Evolutionary conservation across 345 rosid species (phyloP).

Genomic region (Boechera divaricarpa): DNA sequence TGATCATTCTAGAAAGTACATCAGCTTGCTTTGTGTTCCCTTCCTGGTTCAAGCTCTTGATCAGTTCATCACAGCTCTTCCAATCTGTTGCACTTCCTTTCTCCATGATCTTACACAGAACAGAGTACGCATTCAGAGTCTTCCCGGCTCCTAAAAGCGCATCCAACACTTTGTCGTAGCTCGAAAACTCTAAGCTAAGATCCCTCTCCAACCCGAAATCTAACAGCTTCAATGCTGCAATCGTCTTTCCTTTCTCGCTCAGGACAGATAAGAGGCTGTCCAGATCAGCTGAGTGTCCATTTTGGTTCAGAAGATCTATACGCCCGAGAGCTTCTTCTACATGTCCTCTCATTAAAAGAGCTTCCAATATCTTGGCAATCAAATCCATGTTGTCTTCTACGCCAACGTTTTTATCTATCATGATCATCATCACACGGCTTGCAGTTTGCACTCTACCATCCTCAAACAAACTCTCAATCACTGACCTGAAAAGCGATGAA

Average conservation of each 20-base stretch:
- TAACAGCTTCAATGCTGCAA: conserved; percentile 79
- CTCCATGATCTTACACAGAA: conserved; percentile 78
- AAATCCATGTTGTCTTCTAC: conserved; percentile 78
- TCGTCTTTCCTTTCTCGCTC: conserved; percentile 83
- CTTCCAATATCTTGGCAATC: conserved; percentile 77
- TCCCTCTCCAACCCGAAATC: conserved; percentile 80
- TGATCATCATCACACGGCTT: conserved; percentile 84
- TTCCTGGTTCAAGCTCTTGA: conserved; percentile 75
- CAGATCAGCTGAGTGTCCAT: conserved; percentile 57
- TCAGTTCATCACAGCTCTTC: conserved; percentile 74
- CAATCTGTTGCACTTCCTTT: conserved; percentile 71
- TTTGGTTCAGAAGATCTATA: conserved; percentile 69
- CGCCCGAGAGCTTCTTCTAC: conserved; percentile 92
- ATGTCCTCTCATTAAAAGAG: conserved; percentile 87
- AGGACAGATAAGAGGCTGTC: conserved; percentile 65
- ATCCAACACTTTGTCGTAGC: conserved; percentile 84
- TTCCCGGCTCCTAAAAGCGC: conserved; percentile 81
- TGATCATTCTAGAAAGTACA: conserved; percentile 75
- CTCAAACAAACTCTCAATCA: conserved; percentile 84
- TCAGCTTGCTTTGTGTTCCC: conserved; percentile 93
- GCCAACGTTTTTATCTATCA: conserved; percentile 88
- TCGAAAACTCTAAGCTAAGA: conserved; percentile 57
- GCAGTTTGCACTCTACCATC: conserved; percentile 93
- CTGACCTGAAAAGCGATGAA: conserved; percentile 70
- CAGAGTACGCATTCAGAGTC: conserved; percentile 87